phyloP scores from a whole-genome alignment of 1,284 basidiomycete species.

The Schizophyllum amplum region DNA sequence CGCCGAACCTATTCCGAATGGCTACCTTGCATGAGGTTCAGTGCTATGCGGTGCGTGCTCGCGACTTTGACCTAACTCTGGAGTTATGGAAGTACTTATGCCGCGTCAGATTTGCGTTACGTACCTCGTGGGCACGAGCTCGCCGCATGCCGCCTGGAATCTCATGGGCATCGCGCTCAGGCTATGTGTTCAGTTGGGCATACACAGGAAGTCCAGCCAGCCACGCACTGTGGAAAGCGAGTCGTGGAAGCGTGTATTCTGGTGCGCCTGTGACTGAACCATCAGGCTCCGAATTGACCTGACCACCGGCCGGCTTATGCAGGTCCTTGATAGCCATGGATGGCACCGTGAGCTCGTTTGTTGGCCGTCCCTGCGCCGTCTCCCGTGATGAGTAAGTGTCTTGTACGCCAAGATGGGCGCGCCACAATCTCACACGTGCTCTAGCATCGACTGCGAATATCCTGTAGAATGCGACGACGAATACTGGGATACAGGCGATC shows the following conservation, averaged over 20 bases:
- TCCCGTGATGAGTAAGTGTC: constrained; percentile 67
- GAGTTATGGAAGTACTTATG: neutral
- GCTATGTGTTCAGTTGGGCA: constrained; percentile 33
- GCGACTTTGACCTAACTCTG: neutral
- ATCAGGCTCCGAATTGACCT: constrained; percentile 1
- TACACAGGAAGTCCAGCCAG: constrained; percentile 36
- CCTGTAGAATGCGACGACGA: constrained; percentile 68
- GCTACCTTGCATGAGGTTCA: constrained; percentile 58
- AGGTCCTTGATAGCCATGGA: constrained; percentile 60
- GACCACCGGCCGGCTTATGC: neutral
- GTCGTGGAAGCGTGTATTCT: constrained; percentile 66
- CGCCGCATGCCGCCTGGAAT: constrained; percentile 17
- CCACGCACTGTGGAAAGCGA: constrained; percentile 42
- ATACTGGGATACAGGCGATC: constrained; percentile 48
- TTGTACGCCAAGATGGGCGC: neutral
- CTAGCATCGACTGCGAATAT: constrained; percentile 44
- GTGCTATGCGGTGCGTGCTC: constrained; percentile 33
- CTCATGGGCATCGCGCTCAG: constrained; percentile 29
- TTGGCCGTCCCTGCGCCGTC: constrained; percentile 68
- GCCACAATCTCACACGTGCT: neutral
- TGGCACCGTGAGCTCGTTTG: constrained; percentile 51
- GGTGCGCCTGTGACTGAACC: constrained; percentile 31
- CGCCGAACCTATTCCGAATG: constrained; percentile 40
- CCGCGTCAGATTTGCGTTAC: constrained; percentile 20
- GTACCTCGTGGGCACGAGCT: constrained; percentile 20